Base-by-base conservation (phyloP, 768 basidiomycete genomes). In the Russula brevipes region DNA sequence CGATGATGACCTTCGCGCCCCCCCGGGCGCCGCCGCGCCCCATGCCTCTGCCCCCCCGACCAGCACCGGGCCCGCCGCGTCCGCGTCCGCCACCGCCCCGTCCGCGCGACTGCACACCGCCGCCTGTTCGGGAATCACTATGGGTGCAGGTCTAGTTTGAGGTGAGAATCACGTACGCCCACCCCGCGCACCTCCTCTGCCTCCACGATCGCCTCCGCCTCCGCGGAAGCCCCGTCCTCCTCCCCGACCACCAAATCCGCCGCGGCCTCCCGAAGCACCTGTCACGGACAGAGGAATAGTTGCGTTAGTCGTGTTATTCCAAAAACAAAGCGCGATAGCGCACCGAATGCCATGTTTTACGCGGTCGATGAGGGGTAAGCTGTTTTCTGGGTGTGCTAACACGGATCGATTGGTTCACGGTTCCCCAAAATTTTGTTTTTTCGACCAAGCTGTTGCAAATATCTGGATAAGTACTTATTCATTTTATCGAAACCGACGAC, bases 1-100 rank as follows among this genome's bases (percentile, higher is more conserved):
- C 95, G 66, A 99, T 80, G 67, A 96, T 85, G 57, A 94, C 93
- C 69, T 89, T 93, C 42, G 93, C 78, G 2, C 93, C 94, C 30
- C 94, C 94, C 67, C 75, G 82, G 3, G 83, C 86, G 11, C 92
- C 91, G 3, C 89, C 94, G 39, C 94, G 94, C 68, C 76, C 81
- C 3, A 82, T 85, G 4, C 88, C 86, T 12, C 85, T 74, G 11
- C 82, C 86, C 3, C 63, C 57, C 7, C 58, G 63, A 45, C 46
- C 39, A 24, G 24, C 24, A 5, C 87, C 86, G 1, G 86, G 72
- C 14, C 82, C 76, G n/a, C 84, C 82, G 6, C 75, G 68, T 31
- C 74, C 71, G 55, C 53, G 53, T 54, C 55, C 55, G 8, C 30
- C 30, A 24, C 76, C 57, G 9, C 72, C 45, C 63, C 75, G 47